Base-by-base conservation (phyloP, 2,329 filamentous ascomycete species). In the Clonostachys byssicola region DNA sequence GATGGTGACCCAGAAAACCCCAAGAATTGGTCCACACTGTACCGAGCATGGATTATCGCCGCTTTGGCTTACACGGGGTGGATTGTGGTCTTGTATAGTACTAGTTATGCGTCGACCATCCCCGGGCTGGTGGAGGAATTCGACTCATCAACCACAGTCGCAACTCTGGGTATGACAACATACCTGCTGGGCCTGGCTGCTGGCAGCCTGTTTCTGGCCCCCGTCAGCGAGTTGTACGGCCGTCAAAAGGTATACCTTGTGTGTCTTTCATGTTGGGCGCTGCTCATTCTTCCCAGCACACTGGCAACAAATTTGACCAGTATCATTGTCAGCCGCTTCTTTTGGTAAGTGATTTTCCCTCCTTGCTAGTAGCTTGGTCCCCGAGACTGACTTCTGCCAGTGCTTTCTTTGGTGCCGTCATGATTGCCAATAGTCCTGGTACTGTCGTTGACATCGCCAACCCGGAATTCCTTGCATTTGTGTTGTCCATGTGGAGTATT, bases 341-440 rank as follows among this genome's bases (percentile, higher is more conserved):
- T 94, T 52, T 85, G 83, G 77, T 81, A 64, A 50, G 74, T 64
- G 14, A 16, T 46, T 12, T 30, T 10, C 23, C 9, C 23, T 30
- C 23, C 23, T 30, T 9, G 23, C 23, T 10, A 9, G 23, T 30
- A 30, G 23, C 23, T 30, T 10, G 8, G 9, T 30, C 43, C 23
- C 20, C 40, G 23, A 30, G 9, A 8, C 9, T 30, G 43, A n/a
- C 8, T 18, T 23, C 16, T n/a, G 14, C 17, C 12, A 59, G 59
- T 33, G 62, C 62, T 18, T 48, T 90, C 47, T 89, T 66, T 45
- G 60, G 89, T 5, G 80, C 88, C 6, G 89, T 87, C 40, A 87
- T 95, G 81, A 84, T 96, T 23, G 82, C 84, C 12, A 95, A 95
- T 60, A 82, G 86, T 2, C 89, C 91, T 0, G 92, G 91, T 3